A percentile compares a stretch with the other conserved stretches of the same genome.
phyloP scores from a whole-genome alignment of 441 rosid species.

The Syzygium malaccense region DNA sequence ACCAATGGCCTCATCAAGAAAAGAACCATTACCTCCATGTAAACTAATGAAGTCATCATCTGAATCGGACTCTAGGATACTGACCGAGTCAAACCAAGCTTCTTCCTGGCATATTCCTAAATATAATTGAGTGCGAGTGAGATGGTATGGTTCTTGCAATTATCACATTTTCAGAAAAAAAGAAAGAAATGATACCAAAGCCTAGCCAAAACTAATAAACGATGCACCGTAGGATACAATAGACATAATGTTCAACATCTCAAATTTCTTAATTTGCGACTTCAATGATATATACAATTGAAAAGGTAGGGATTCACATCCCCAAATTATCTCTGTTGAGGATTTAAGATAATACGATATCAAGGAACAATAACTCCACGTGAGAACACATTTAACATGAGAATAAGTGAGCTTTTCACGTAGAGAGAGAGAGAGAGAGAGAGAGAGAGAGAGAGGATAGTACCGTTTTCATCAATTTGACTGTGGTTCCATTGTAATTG shows the following conservation, averaged over 20 bases:
- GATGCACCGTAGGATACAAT: neutral
- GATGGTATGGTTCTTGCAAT: neutral
- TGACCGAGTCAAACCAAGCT: conserved; percentile 74
- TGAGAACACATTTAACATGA: neutral
- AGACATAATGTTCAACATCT: neutral
- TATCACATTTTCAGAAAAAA: neutral
- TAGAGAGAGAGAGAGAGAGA: neutral
- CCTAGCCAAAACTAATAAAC: neutral
- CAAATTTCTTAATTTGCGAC: neutral
- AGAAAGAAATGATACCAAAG: neutral
- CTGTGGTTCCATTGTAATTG: conserved; percentile 89
- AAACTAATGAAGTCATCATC: conserved; percentile 67
- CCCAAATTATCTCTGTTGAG: neutral
- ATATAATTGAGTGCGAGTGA: neutral
- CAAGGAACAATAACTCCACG: neutral
- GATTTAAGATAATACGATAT: neutral
- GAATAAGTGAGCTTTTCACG: neutral
- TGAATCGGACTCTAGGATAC: conserved; percentile 76
- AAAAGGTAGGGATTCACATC: neutral
- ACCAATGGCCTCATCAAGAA: neutral
- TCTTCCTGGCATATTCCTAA: conserved; percentile 71
- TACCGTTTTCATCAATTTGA: conserved; percentile 68
- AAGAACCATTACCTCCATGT: conserved; percentile 23
- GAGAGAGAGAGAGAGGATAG: neutral
- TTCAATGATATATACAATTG: neutral